Evolutionary conservation across 371 early-diverging fungal species (phyloP).

Genomic region (Rhizopus stolonifer): DNA sequence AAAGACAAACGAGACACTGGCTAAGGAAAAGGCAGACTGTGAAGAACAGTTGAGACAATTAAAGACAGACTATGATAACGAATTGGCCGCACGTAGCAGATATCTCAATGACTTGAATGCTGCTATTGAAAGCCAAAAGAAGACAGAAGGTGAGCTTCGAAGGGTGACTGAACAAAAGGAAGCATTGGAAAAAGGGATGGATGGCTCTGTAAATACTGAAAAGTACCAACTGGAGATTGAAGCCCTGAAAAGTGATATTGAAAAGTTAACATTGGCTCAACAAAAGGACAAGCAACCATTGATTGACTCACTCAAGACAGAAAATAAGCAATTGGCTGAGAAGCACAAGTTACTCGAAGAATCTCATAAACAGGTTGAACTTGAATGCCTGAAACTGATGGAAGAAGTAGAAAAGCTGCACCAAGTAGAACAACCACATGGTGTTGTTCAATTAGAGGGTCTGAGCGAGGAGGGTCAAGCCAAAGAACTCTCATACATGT

Average conservation of each 20-base stretch:
- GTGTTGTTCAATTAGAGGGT: conserved; percentile 9
- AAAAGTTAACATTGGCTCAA: conserved; percentile 40
- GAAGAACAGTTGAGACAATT: conserved; percentile 35
- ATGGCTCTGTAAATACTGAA: background rate
- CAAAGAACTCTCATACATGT: conserved; percentile 36
- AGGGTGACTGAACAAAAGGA: conserved; percentile 41
- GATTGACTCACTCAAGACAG: conserved; percentile 34
- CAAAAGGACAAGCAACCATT: conserved; percentile 48
- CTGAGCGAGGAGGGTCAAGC: conserved; percentile 33
- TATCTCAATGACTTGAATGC: conserved; percentile 36
- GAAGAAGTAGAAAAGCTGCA: conserved; percentile 76
- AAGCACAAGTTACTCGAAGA: conserved; percentile 57
- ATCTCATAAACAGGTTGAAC: conserved; percentile 67
- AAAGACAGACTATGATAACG: conserved; percentile 36
- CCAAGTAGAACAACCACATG: conserved; percentile 46
- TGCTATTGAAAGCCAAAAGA: conserved; percentile 44
- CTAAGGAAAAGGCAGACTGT: conserved; percentile 35
- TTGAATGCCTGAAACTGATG: conserved; percentile 70
- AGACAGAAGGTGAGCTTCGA: conserved; percentile 43
- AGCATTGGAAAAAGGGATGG: conserved; percentile 34
- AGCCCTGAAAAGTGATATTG: conserved; percentile 32
- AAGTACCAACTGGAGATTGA: conserved; percentile 25
- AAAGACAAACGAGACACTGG: conserved; percentile 39
- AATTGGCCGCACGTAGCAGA: conserved; percentile 31
- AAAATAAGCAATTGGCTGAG: conserved; percentile 55